A percentile compares a stretch with the other conserved stretches of the same genome.
Conservation (phyloP, 208 protist genomes). For the Wallacemonas sp. region DNA sequence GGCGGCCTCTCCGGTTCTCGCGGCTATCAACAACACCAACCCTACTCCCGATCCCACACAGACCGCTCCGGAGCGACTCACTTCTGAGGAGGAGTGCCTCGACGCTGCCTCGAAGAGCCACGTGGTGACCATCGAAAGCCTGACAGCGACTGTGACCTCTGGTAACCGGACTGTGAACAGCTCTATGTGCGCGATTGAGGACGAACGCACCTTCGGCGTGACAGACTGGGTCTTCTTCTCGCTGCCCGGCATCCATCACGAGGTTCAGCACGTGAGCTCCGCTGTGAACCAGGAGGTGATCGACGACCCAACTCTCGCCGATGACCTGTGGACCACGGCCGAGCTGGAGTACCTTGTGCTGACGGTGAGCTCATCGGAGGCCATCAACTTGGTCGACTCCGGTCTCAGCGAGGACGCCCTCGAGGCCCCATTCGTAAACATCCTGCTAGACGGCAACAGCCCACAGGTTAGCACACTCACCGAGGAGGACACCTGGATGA, state of each 20-base stretch:
- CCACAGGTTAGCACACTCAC: constrained; percentile 15
- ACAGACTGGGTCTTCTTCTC: constrained; percentile 84
- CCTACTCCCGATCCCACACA: not conserved
- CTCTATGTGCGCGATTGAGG: constrained; percentile 52
- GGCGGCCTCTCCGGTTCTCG: constrained; percentile 13
- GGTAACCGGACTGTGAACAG: constrained; percentile 11
- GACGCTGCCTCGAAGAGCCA: not conserved
- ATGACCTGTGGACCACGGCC: constrained; percentile 34
- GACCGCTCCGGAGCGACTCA: constrained; percentile 1
- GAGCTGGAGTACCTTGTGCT: constrained; percentile 74
- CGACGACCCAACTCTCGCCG: constrained; percentile 15
- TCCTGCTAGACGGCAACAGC: constrained; percentile 62
- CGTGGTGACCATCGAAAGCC: constrained; percentile 15
- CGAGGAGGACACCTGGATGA: constrained; percentile 61
- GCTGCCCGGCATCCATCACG: constrained; percentile 37
- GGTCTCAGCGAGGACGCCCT: not conserved
- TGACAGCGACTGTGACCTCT: constrained; percentile 11
- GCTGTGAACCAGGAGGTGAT: constrained; percentile 23
- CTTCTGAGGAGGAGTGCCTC: not conserved
- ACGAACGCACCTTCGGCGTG: constrained; percentile 64
- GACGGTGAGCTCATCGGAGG: constrained; percentile 41
- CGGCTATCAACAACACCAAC: not conserved
- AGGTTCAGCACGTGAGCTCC: constrained; percentile 20
- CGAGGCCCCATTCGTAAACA: constrained; percentile 22
- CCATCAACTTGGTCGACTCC: constrained; percentile 9